phyloP scores from a whole-genome alignment of 1,284 basidiomycete genomes.

The Cutaneotrichosporon sp. region DNA sequence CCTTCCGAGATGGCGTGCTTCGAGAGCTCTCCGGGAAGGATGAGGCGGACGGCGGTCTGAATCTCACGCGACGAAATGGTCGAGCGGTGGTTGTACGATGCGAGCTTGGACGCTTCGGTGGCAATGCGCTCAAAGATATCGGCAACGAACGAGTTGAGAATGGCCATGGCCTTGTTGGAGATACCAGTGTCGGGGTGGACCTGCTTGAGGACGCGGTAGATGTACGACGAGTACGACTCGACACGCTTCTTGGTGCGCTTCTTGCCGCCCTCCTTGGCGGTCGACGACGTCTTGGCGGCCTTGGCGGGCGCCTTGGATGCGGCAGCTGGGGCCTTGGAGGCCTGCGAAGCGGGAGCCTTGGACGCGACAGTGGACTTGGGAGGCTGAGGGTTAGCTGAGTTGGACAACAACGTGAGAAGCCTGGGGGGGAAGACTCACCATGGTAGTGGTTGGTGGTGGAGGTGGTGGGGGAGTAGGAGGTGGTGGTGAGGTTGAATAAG shows the following conservation, averaged over 20 bases:
- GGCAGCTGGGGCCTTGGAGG: slow-evolving; percentile 54
- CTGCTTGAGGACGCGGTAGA: slow-evolving; percentile 70
- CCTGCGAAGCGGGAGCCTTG: slow-evolving; percentile 64
- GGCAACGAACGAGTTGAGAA: slow-evolving; percentile 89
- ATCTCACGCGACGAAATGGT: slow-evolving; percentile 94
- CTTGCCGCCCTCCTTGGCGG: slow-evolving; percentile 24
- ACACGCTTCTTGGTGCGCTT: slow-evolving; percentile 82
- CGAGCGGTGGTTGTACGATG: slow-evolving; percentile 88
- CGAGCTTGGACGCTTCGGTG: slow-evolving; percentile 86
- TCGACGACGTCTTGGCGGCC: slow-evolving; percentile 26
- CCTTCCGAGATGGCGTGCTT: slow-evolving; percentile 87
- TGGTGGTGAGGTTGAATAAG: slow-evolving; percentile 22
- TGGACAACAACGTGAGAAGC: not conserved
- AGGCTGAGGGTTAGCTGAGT: slow-evolving; percentile 33
- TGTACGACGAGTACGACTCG: slow-evolving; percentile 91
- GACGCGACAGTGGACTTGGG: slow-evolving; percentile 53
- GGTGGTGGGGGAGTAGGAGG: slow-evolving; percentile 4
- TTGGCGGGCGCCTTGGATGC: slow-evolving; percentile 65
- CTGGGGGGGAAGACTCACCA: slow-evolving; percentile 26
- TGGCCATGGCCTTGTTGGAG: slow-evolving; percentile 91
- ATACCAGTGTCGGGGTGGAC: slow-evolving; percentile 97
- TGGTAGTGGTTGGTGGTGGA: slow-evolving; percentile 27
- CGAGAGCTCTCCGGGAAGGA: slow-evolving; percentile 77
- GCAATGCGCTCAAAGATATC: slow-evolving; percentile 94
- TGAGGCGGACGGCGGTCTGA: slow-evolving; percentile 85